phyloP scores from a whole-genome alignment of 1,284 basidiomycete species.

The Ceratorhiza oryzae-sativae region DNA sequence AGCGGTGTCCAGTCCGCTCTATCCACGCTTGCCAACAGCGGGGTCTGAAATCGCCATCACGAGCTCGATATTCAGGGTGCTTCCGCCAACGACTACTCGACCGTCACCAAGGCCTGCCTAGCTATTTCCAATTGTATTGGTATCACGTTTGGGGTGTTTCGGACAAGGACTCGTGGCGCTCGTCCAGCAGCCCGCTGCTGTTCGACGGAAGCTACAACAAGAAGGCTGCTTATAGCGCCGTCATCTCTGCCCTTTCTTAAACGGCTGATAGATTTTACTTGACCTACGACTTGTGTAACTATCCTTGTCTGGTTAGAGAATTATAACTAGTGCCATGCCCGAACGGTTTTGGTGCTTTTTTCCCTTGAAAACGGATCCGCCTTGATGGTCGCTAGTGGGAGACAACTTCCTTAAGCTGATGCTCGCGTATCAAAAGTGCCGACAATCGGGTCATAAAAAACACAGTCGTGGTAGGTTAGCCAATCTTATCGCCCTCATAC shows the following conservation, averaged over 20 bases:
- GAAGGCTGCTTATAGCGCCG: conserved; percentile 40
- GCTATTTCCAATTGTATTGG: conserved; percentile 33
- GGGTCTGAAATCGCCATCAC: conserved; percentile 16
- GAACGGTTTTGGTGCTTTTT: too few relatives aligned
- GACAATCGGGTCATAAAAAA: too few relatives aligned
- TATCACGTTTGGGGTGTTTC: conserved; percentile 38
- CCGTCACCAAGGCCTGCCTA: conserved; percentile 34
- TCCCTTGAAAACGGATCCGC: too few relatives aligned
- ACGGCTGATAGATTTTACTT: too few relatives aligned
- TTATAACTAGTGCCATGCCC: too few relatives aligned
- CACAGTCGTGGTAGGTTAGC: too few relatives aligned
- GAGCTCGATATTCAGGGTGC: conserved; percentile 28
- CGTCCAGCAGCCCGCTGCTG: conserved; percentile 29
- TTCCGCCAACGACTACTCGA: conserved; percentile 24
- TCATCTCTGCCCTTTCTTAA: conserved; percentile 16
- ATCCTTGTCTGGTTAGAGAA: too few relatives aligned
- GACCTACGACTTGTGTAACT: too few relatives aligned
- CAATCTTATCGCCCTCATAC: too few relatives aligned
- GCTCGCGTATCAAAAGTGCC: too few relatives aligned
- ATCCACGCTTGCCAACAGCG: neutral
- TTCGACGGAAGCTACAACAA: conserved; percentile 36
- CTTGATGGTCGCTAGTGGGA: too few relatives aligned
- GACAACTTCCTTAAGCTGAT: too few relatives aligned
- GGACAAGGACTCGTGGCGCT: conserved; percentile 39
- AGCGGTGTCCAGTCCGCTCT: conserved; percentile 58